Evolutionary conservation across 2,329 filamentous ascomycete genomes (phyloP), one percentile per base, ranked within the genome.

Genomic region (Penicillium palitans): DNA sequence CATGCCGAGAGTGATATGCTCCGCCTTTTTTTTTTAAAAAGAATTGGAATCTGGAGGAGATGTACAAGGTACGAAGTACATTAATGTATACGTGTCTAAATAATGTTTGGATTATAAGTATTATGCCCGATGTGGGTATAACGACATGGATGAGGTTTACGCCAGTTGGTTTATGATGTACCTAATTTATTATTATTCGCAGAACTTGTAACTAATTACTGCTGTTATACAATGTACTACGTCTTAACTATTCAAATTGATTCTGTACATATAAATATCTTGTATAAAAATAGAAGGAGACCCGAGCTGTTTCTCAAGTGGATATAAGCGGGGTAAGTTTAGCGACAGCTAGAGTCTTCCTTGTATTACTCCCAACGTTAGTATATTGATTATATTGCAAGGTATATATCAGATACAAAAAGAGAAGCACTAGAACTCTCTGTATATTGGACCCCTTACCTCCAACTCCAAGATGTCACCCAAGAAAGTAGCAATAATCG

Each of bases 401-500:
- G 6, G 3, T n/a, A 45, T 10, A n/a, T 15, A 5, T 4, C 12
- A 27, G 4, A 45, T 5, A 27, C 25, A 29, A 7, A 29, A 7
- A 21, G 6, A 13, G n/a, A n/a, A 7, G 6, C 4, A 3, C 6
- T 17, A 44, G 6, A 2, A 1, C 9, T 19, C 19, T 35, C 12
- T 17, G 4, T 12, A 10, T 2, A 13, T 21, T 42, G 13, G 7
- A 24, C 6, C 6, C 3, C 7, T 21, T 5, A 8, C 3, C 9
- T n/a, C 41, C 17, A 13, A 10, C 24, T 1, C 8, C 17, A 40
- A 40, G 13, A 57, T 59, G 54, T 17, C n/a, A 40, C 61, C 78
- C 1, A 83, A 81, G 67, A 81, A 72, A 47, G 80, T 84, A 40
- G 83, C 82, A 61, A 82, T 84, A 52, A 74, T 84, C 25, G 82